Base-by-base conservation (phyloP, 768 basidiomycete species). In the Lentinula sp. region DNA sequence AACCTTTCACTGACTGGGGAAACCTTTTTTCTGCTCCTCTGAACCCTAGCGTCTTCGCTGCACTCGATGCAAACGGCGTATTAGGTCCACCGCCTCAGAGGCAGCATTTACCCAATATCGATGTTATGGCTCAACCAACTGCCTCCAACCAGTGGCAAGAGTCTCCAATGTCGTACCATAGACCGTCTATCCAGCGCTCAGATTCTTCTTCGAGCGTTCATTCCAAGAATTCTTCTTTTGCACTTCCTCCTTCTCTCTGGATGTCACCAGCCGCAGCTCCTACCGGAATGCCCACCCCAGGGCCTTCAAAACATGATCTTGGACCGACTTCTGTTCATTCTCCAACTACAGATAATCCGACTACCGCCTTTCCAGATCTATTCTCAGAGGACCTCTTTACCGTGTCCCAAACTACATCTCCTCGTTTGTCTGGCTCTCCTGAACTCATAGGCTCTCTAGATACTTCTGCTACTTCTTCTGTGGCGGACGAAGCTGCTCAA, bases 191-290 rank as follows among this genome's bases (percentile, higher is more conserved):
- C 54, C 65, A 70, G 11, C 76, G 74, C 57, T 71, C 71, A 3
- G 74, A 66, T 51, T 67, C 73, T 9, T 65, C 70, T 21, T 64
- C 70, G 31, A 57, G 68, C 60, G 67, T 70, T 31, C 56, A 67
- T 21, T 69, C 57, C 42, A 64, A 65, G 59, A 65, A 68, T 65
- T 58, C 64, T 66, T 70, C 63, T 65, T 67, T 77, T 37, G 81
- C 82, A 59, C 74, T 91, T 48, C 87, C 86, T 51, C 89, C 91
- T 3, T 89, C 90, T 43, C 74, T 92, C 43, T 93, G 90, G 91
- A 92, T 93, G 91, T 91, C 91, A 11, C 82, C 89, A 51, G 74
- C 83, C 5, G 80, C 81, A 8, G 71, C 80, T 13, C 74, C 80
- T 4, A 69, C 79, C 21, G 75, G 80, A 32, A 75, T 80, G 6